Evolutionary conservation across 495 filamentous ascomycete species (phyloP), one percentile per base, ranked within the genome.

Genomic region (Collariella sp.): DNA sequence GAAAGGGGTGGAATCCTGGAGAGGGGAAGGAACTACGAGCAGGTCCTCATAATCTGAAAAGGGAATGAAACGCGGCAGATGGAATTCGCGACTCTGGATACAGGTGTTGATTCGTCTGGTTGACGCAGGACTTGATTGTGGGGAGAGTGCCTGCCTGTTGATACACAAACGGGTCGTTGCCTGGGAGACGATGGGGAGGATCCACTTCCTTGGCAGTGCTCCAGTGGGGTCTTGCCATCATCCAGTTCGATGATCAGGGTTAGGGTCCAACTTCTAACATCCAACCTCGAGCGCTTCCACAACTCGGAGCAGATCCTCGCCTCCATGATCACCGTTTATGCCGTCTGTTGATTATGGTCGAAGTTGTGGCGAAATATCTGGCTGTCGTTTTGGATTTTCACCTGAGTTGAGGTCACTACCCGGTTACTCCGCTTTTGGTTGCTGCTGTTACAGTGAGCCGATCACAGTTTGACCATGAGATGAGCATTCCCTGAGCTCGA

Each of bases 81-180:
- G 12, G 24, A 53, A 40, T 47, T 42, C 39, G 16, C 20, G 38
- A 54, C 46, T n/a, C 10, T 10, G 26, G 41, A n/a, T 56, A n/a
- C n/a, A n/a, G 52, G 45, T 57, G 60, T 55, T 62, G 53, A 52
- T 46, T 7, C 18, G 47, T 43, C 50, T 16, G 48, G 18, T 39
- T 19, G 51, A 35, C 35, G 42, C 47, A 64, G 44, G 53, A 38
- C 18, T 33, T 44, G 53, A 39, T 41, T 31, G 56, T 44, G 61
- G 46, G 40, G 53, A 55, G 39, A 19, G 58, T 50, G 41, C 54
- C 61, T 19, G 33, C 54, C 50, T 61, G 52, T 62, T 62, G 60
- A 62, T 53, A 38, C n/a, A 41, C n/a, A 6, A 20, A 11, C 55
- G 54, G 53, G 62, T 50, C 46, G 62, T 65, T 65, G 59, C 62